Evolutionary conservation across 225 moss, liverwort and hornwort species (phyloP), one percentile per base, ranked within the genome.

Genomic region (Asterella californica): DNA sequence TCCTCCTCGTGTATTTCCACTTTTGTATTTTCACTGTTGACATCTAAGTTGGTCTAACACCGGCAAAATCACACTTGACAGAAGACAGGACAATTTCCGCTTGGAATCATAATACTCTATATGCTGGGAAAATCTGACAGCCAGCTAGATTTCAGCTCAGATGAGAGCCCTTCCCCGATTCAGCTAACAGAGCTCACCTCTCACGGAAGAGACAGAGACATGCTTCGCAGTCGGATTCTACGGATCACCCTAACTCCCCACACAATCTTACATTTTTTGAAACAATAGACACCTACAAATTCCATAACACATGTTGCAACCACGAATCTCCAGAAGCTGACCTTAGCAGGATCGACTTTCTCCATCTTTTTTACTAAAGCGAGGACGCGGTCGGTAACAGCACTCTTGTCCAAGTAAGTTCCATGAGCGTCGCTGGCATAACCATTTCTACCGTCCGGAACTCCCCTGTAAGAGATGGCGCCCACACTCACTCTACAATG

Each of bases 371-470:
- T 95, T 64, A 95, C 88, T 60, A 97, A 90, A 37, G 78, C 84
- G 70, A 93, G 66, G 81, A 97, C 90, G 48, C 93, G 94, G 80
- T 94, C 94, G 6, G 96, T 87, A 77, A 97, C 96, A 36, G 84
- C 73, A 54, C 77, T 54, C 87, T 93, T 97, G 88, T 94, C 90
- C 90, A 97, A 84, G 84, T 94, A 97, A 2, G 90, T 91, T 46
- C 91, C 94, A 10, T 85, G 90, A 61, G 91, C 75, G n/a, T 91
- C 88, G 33, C 86, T 84, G 25, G 88, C 78, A 57, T 85, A 86
- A 66, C 79, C 77, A 75, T 69, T 81, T 14, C 81, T 75, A 83
- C 70, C 82, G 80, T 77, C 82, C 18, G 70, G 80, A 34, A 15
- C 45, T 10, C 59, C 47, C 14, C 76, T 77, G 25, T 45, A 32